Evolutionary conservation across 2,329 filamentous ascomycete species (phyloP), one percentile per base, ranked within the genome.

Genomic region (Colletotrichum cuscutae): DNA sequence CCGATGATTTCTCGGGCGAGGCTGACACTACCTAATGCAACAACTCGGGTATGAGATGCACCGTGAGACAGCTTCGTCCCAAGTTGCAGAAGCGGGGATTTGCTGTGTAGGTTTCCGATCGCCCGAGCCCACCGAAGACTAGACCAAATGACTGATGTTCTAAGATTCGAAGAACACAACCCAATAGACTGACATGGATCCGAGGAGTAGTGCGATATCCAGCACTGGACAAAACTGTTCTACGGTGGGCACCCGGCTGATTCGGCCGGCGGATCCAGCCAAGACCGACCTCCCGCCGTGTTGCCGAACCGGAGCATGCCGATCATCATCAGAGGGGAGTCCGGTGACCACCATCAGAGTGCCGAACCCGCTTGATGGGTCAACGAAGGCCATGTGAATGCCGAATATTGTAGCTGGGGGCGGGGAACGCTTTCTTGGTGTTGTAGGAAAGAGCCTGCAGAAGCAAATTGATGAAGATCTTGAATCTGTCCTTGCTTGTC

Each of bases 41-140:
- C 70, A 65, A 54, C 26, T 72, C 70, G 65, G 66, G 70, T 72
- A 49, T 72, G 70, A 72, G 70, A 60, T 60, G 69, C 54, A 52
- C 70, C 66, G 70, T 72, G 70, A 72, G 70, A 72, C 70, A 72
- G 66, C 70, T 70, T 72, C 70, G 70, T 72, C 70, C 60, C 60
- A 72, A 64, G 59, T 72, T 46, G 60, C 26, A 56, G 69, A 59
- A 72, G 65, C 64, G 69, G 69, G 37, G 37, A 8, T 49, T 49
- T 59, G 26, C 69, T 69, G 42, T 42, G 26, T 72, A 59, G 46
- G 70, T 72, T 72, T 72, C 70, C 70, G 70, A 65, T 70, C 70
- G 58, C 66, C 66, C 70, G 70, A 72, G 57, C 46, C 59, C 65
- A 65, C 66, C 70, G 70, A 72, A 72, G 59, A 72, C 66, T 57